Evolutionary conservation across 257 asterid genomes (phyloP), one percentile per base, ranked within the genome.

Genomic region (Nicotiana otophora): DNA sequence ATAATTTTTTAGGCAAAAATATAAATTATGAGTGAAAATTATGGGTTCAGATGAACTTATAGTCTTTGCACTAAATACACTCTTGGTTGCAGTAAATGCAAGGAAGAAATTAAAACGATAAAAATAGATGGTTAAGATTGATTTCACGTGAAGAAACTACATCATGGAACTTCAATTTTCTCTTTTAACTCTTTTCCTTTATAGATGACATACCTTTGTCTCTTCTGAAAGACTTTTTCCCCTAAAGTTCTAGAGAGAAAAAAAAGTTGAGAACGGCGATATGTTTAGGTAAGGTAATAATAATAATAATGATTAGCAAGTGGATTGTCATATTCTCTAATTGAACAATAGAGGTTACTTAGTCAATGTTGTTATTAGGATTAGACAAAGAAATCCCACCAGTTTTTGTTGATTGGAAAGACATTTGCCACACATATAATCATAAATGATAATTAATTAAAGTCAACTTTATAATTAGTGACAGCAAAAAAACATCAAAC

Each of bases 351-450:
- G 51, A 64, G 31, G 83, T 63, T 80, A 67, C 9, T 64, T 14
- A 7, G 48, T 80, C 83, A 39, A 9, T 57, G 17, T 64, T 80
- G 5, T 53, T 80, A 63, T 28, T 48, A 80, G 64, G 54, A 80
- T 48, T 80, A 4, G 77, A 80, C 69, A 64, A 64, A 36, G 77
- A 80, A 53, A 63, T 62, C 48, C 48, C 63, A 81, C 83, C 83
- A 62, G 30, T 78, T 78, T 42, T 14, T 48, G 28, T 81, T 46
- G 64, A 81, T 78, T 33, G 33, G 51, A 34, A 34, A 78, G 82
- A 58, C 58, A 78, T 31, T 74, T 30, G 42, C 20, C 42, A 64
- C 39, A 64, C 8, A 23, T 61, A 8, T 10, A 61, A 61, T 61
- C 67, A 61, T 20, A 5, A 30, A 64, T 14, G n/a, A 64, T 64